phyloP scores from a whole-genome alignment of 2,329 filamentous ascomycete species.

The Claviceps digitariae region DNA sequence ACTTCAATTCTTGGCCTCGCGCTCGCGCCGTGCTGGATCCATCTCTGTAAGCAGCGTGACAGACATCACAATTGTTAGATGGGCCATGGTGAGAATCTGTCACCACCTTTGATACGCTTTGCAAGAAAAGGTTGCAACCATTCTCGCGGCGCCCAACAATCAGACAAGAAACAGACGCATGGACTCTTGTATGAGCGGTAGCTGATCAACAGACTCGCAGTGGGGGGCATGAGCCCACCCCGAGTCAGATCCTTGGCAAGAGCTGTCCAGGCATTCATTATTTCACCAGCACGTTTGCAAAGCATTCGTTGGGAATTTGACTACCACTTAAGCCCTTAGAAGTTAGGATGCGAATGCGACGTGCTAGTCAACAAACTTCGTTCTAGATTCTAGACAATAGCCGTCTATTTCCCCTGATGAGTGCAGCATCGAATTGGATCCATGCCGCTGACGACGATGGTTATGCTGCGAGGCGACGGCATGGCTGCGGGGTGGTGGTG shows the following conservation, averaged over 20 bases:
- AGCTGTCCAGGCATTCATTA: not conserved
- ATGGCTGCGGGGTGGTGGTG: not conserved
- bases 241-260: not conserved
- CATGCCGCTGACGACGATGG: not conserved
- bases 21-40: not conserved
- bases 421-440: too few species aligned
- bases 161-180: not conserved
- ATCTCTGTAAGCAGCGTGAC: not conserved
- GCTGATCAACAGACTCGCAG: not conserved
- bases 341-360: too few species aligned
- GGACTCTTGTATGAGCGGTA: not conserved
- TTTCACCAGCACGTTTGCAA: not conserved
- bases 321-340: too few species aligned
- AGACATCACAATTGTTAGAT: not conserved
- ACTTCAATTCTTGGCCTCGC: not conserved
- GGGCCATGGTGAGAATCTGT: not conserved
- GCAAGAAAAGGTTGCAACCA: not conserved
- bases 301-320: too few species aligned
- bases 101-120: not conserved
- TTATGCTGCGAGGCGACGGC: not conserved
- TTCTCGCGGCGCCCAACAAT: not conserved
- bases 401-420: too few species aligned
- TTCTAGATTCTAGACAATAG: too few species aligned
- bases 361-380: too few species aligned
- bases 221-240: not conserved